Conservation (phyloP, 108 stramenopile genomes). For the Parmales sp. region DNA sequence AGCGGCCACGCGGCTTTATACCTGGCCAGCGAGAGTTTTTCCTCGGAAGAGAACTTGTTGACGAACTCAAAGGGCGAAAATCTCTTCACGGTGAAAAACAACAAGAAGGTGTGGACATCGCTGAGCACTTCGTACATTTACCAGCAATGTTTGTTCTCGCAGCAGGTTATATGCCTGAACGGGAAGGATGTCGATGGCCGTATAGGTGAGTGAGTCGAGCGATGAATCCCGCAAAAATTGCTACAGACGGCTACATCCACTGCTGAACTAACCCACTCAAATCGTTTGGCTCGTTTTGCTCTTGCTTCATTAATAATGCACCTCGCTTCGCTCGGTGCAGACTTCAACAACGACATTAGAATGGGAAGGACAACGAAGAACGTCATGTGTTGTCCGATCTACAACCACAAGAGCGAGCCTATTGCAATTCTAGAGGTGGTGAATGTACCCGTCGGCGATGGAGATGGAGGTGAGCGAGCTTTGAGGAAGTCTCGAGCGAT, state of each 20-base stretch:
- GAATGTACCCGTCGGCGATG: too few species aligned
- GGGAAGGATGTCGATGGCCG: not conserved
- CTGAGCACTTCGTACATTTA: too few species aligned
- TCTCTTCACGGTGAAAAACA: too few species aligned
- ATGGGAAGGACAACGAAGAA: not conserved
- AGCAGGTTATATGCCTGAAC: not conserved
- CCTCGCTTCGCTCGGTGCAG: not conserved
- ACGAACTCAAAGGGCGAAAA: too few species aligned
- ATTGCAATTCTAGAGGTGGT: not conserved
- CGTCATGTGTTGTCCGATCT: not conserved
- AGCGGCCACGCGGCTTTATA: too few species aligned
- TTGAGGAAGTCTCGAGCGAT: too few species aligned
- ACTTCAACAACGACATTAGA: not conserved
- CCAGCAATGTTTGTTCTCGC: not conserved
- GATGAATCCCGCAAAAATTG: too few species aligned
- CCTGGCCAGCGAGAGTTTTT: too few species aligned
- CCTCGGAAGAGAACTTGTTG: too few species aligned
- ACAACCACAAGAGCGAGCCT: not conserved
- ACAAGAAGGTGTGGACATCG: too few species aligned
- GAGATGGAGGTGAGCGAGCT: too few species aligned
- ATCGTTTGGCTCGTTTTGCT: not conserved
- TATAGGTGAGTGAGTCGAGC: too few species aligned
- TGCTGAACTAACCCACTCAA: not conserved
- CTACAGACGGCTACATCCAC: not conserved
- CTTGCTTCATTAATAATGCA: not conserved